phyloP scores from a whole-genome alignment of 1,284 basidiomycete species.

The Trametes versicolor region DNA sequence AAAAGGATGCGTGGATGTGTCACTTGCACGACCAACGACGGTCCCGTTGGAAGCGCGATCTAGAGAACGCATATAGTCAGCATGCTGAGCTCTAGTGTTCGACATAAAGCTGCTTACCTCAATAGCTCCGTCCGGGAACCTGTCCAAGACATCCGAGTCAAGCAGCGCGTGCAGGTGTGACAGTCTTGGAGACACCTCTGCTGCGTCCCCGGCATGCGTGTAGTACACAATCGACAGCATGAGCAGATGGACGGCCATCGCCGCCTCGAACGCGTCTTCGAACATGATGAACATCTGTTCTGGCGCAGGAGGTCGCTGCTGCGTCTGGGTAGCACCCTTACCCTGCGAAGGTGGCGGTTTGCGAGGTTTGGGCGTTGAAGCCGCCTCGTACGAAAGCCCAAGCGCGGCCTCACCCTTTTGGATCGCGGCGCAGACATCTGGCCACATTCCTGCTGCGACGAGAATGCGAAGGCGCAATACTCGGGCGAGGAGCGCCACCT shows the following conservation, averaged over 20 bases:
- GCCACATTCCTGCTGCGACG: slow-evolving; percentile 62
- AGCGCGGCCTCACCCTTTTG: slow-evolving; percentile 55
- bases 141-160: slow-evolving; percentile 63
- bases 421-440: slow-evolving; percentile 56
- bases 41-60: slow-evolving; percentile 48
- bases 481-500: slow-evolving; percentile 56
- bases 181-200: slow-evolving; percentile 57
- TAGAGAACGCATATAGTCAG: slow-evolving; percentile 33
- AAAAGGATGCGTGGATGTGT: slow-evolving; percentile 76
- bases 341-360: slow-evolving; percentile 25
- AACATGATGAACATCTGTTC: slow-evolving; percentile 46
- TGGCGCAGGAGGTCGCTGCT: slow-evolving; percentile 14
- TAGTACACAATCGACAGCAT: slow-evolving; percentile 66
- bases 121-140: slow-evolving; percentile 58
- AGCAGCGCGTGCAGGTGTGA: slow-evolving; percentile 68
- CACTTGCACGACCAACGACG: slow-evolving; percentile 61
- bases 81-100: too few relatives aligned
- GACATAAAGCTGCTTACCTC: slow-evolving; percentile 49
- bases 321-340: slow-evolving; percentile 12
- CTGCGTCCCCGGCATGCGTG: slow-evolving; percentile 62
- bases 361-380: slow-evolving; percentile 37
- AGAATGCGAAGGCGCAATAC: slow-evolving; percentile 63
- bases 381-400: slow-evolving; percentile 49
- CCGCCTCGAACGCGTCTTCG: slow-evolving; percentile 52
- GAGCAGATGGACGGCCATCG: slow-evolving; percentile 61